Base-by-base conservation (phyloP, 257 asterid genomes). In the Nicotiana noctiflora region DNA sequence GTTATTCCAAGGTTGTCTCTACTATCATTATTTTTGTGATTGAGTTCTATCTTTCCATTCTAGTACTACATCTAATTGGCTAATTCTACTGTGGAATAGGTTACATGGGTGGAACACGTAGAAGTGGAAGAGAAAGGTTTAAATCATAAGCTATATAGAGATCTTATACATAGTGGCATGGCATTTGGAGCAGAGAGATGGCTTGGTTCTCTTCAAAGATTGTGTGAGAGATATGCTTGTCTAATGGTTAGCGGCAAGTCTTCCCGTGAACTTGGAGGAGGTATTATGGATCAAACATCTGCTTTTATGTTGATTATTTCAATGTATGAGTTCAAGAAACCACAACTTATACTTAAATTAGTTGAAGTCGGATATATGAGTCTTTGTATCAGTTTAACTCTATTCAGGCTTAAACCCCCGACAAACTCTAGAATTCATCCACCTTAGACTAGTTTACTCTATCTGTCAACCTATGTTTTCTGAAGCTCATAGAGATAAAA, bases 131-230 rank as follows among this genome's bases (percentile, higher is more conserved):
- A 96, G 57, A 94, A 86, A 82, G 85, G 80, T 2, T 87, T 88
- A 3, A 87, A 89, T 31, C 91, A 94, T 44, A 78, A 90, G 86
- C 90, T 92, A 5, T 96, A 88, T 52, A 86, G 93, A 83, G 98
- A 96, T 83, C 86, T 96, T 21, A 84, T 96, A 72, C 87, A 86
- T 13, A 89, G 90, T 75, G 98, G 99, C 59, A 77, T 88, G 77
- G 97, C 94, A 67, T 96, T 90, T 82, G 99, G 99, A 23, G 98
- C 99, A 1, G 98, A 91, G 80, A 88, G 98, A 79, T 96, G 99
- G 99, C 90, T 96, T 17, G 86, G 97, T 5, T 89, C 88, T 67
- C 90, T 96, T 32, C 97, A 96, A 72, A 83, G 99, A 53, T 83
- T 87, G 85, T 96, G 98, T 75, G 98, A 96, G 81, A 87, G 99